Conservation (phyloP, 345 rosid species). For the Streptanthus diversifolius region DNA sequence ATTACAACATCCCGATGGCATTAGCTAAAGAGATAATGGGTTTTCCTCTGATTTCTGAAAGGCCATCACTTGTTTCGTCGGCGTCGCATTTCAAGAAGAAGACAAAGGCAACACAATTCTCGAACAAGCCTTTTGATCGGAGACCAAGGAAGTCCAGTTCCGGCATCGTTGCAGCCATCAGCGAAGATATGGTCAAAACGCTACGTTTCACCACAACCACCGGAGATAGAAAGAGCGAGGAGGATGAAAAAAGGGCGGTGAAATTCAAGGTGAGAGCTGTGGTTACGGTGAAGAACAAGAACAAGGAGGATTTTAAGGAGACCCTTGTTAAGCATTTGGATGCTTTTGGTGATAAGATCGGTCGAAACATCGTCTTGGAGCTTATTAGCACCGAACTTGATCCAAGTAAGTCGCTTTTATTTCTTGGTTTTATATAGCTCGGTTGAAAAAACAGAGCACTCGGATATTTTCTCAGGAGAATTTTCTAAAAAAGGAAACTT, state of each 20-base stretch:
- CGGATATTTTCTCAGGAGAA: neutral
- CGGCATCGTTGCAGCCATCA: slow-evolving; percentile 46
- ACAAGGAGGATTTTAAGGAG: slow-evolving; percentile 73
- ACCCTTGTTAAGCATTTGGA: slow-evolving; percentile 66
- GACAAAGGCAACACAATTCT: neutral
- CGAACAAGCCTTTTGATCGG: slow-evolving; percentile 12
- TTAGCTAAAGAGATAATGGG: slow-evolving; percentile 66
- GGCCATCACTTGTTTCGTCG: slow-evolving; percentile 28
- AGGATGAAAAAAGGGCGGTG: slow-evolving; percentile 37
- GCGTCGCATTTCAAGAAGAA: slow-evolving; percentile 19
- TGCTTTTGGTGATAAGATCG: slow-evolving; percentile 63
- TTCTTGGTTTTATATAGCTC: neutral
- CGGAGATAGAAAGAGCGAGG: slow-evolving; percentile 16
- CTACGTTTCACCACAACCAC: slow-evolving; percentile 11
- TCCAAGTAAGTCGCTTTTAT: slow-evolving; percentile 58
- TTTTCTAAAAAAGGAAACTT: neutral
- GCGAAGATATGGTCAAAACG: slow-evolving; percentile 59
- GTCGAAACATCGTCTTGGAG: slow-evolving; percentile 75
- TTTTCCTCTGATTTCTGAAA: slow-evolving; percentile 33
- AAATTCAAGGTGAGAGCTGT: slow-evolving; percentile 71
- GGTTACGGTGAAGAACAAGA: slow-evolving; percentile 67
- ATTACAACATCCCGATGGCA: slow-evolving; percentile 38
- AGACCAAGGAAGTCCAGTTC: slow-evolving; percentile 15
- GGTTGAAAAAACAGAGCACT: neutral
- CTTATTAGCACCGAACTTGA: slow-evolving; percentile 73